Evolutionary conservation across 2,329 filamentous ascomycete species (phyloP).

Genomic region (Lithohypha guttulata): DNA sequence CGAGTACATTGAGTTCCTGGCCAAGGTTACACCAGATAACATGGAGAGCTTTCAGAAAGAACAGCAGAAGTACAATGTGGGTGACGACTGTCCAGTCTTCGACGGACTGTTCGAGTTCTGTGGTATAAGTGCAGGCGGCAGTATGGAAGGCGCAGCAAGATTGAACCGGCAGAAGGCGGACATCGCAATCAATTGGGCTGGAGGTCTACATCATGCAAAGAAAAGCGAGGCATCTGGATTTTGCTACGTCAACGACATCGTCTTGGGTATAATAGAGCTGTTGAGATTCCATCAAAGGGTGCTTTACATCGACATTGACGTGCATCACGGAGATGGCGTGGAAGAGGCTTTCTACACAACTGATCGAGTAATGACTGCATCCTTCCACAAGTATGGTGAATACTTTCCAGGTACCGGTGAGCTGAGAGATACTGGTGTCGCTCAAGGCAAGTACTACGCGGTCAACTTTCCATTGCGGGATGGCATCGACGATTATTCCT

Average conservation of each 20-base stretch:
- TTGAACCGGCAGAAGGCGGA: conserved; percentile 59
- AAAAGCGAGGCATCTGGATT: conserved; percentile 91
- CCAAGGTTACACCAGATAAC: conserved; percentile 93
- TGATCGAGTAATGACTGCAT: conserved; percentile 60
- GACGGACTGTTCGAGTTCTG: conserved; percentile 62
- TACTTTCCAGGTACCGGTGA: conserved; percentile 63
- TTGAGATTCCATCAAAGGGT: conserved; percentile 54
- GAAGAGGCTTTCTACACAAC: conserved; percentile 64
- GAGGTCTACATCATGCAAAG: conserved; percentile 92
- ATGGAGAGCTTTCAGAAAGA: conserved; percentile 91
- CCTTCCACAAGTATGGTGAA: conserved; percentile 63
- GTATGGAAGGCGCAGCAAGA: conserved; percentile 60
- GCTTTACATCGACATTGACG: conserved; percentile 57
- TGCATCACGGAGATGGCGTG: conserved; percentile 58
- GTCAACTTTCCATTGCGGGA: conserved; percentile 61
- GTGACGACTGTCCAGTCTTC: conserved; percentile 55
- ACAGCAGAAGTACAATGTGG: conserved; percentile 67
- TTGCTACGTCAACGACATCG: conserved; percentile 88
- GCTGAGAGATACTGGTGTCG: conserved; percentile 57
- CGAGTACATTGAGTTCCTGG: conserved; percentile 62
- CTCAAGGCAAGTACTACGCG: conserved; percentile 55
- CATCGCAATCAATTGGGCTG: conserved; percentile 73
- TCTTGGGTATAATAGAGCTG: conserved; percentile 55
- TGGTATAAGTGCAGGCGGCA: conserved; percentile 58
- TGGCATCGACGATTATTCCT: conserved; percentile 56